Evolutionary conservation across 2,329 filamentous ascomycete genomes (phyloP).

Genomic region (Talaromyces sp.): DNA sequence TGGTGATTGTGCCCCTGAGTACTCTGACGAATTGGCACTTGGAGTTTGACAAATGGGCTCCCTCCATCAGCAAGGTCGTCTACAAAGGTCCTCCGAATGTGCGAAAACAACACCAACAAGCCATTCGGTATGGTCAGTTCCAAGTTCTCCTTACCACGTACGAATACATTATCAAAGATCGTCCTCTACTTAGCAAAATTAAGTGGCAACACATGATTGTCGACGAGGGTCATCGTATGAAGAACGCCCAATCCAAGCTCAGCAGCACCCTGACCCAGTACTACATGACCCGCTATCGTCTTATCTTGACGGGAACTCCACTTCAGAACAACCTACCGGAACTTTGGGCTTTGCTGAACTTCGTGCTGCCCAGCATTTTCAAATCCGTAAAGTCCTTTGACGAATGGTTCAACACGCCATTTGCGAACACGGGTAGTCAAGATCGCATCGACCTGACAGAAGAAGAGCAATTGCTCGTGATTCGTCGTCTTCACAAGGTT

Average conservation of each 20-base stretch:
- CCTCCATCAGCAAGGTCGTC: conserved; percentile 75
- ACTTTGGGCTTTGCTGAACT: conserved; percentile 96
- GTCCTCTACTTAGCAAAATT: conserved; percentile 91
- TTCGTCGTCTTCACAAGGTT: conserved; percentile 96
- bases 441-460: conserved; percentile 98
- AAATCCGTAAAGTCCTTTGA: conserved; percentile 98
- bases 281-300: conserved; percentile 88
- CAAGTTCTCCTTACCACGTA: conserved; percentile 96
- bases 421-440: conserved; percentile 94
- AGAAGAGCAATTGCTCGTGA: conserved; percentile 98
- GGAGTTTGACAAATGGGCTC: conserved; percentile 99
- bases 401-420: conserved; percentile 99
- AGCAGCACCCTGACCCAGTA: conserved; percentile 92
- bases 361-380: conserved; percentile 96
- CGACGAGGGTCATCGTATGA: conserved; percentile 99
- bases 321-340: conserved; percentile 95
- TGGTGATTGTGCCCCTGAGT: conserved; percentile 94
- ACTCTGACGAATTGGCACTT: conserved; percentile 98
- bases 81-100: conserved; percentile 92
- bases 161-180: conserved; percentile 99
- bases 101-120: conserved; percentile 85
- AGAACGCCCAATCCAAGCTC: conserved; percentile 94
- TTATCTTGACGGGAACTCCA: conserved; percentile 95
- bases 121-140: conserved; percentile 90
- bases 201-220: conserved; percentile 99